Percentiles rank a stretch among this genome's conserved stretches.
Evolutionary conservation across 1,139 yeast species (phyloP).

Genomic region (Suhomyces bolitotheri): DNA sequence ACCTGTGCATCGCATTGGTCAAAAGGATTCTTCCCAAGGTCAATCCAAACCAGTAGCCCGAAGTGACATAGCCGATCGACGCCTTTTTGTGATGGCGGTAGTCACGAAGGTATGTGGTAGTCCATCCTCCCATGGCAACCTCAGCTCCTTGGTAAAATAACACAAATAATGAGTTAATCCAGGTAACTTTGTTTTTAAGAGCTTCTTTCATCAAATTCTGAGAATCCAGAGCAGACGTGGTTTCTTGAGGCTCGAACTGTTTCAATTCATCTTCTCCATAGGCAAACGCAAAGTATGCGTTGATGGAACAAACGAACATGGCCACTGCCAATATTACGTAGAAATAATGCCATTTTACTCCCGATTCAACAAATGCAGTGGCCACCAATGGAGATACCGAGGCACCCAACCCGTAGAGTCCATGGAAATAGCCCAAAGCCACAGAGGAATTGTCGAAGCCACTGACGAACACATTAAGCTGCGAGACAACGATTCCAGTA

Average conservation of each 20-base stretch:
- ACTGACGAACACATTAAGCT: constrained; percentile 19
- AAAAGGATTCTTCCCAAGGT: constrained; percentile 59
- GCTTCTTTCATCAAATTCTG: constrained; percentile 25
- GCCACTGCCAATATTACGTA: constrained; percentile 18
- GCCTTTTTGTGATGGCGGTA: constrained; percentile 50
- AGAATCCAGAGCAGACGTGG: background rate
- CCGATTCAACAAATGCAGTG: constrained; percentile 17
- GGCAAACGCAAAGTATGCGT: constrained; percentile 14
- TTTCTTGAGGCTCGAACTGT: constrained; percentile 7
- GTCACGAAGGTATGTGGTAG: constrained; percentile 60
- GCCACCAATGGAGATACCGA: constrained; percentile 29
- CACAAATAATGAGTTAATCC: constrained; percentile 56
- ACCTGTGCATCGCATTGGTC: constrained; percentile 40
- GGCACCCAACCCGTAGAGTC: constrained; percentile 22
- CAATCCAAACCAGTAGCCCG: constrained; percentile 74
- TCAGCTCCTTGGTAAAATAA: constrained; percentile 70
- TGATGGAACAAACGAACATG: constrained; percentile 14
- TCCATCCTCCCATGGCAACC: constrained; percentile 72
- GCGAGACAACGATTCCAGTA: constrained; percentile 18
- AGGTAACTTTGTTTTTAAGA: constrained; percentile 45
- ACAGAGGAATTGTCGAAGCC: constrained; percentile 19
- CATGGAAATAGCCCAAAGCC: constrained; percentile 20
- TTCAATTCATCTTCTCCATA: constrained; percentile 17
- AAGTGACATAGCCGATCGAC: constrained; percentile 61
- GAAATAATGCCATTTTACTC: constrained; percentile 19